These are phyloP conservation scores for Bolboschoenus planiculmis DNA, from an alignment of 176 grass and related monocot species.

Conservation along the genomic window DNA sequence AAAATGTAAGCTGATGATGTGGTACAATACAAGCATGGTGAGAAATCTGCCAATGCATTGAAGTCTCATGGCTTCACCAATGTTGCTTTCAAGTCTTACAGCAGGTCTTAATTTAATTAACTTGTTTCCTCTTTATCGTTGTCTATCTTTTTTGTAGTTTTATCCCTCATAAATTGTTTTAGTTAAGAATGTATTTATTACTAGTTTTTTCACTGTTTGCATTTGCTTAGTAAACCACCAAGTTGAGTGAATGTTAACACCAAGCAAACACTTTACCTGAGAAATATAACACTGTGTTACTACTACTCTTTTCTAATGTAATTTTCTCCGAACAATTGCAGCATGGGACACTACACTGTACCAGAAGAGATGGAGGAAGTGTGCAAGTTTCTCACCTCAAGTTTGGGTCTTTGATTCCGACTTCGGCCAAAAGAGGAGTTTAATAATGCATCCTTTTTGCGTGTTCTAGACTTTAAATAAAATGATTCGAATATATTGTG, in stretches of 20 bases:
- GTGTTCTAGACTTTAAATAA: conserved; percentile 20
- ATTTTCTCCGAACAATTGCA: conserved; percentile 31
- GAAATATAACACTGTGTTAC: no score
- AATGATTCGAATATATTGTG: conserved; percentile 17
- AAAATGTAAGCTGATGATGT: conserved; percentile 73
- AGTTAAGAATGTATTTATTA: not conserved
- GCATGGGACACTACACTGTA: conserved; percentile 83
- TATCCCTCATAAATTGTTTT: not conserved
- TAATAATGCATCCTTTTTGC: conserved; percentile 20
- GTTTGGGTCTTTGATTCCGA: conserved; percentile 38
- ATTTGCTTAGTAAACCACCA: not conserved
- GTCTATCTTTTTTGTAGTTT: not conserved
- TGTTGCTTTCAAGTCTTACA: conserved; percentile 77
- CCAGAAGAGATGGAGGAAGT: conserved; percentile 95
- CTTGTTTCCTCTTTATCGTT: not conserved
- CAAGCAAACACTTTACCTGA: not conserved
- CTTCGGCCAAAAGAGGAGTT: not conserved
- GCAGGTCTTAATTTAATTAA: conserved; percentile 35
- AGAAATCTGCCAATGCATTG: conserved; percentile 62
- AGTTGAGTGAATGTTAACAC: not conserved
- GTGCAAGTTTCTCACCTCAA: conserved; percentile 56
- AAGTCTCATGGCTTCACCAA: conserved; percentile 74
- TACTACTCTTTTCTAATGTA: not conserved
- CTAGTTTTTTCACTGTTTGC: not conserved
- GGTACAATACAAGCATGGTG: conserved; percentile 73